Evolutionary conservation across 805 yeast species (phyloP).

Genomic region (Debaryomyces castellii): DNA sequence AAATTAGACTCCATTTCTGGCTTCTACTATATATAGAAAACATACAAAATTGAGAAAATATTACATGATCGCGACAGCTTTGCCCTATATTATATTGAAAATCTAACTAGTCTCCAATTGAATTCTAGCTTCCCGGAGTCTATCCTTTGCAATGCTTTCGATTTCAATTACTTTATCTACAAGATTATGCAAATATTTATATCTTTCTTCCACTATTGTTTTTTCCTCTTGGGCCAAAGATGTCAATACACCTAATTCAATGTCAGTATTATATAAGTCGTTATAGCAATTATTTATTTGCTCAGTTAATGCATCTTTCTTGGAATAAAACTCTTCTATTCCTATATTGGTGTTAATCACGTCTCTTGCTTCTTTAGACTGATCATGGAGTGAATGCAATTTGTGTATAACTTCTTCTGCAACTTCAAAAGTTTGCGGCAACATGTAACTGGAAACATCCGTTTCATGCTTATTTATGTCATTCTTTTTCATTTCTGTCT

Average conservation of each 20-base stretch:
- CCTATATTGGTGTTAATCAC: conserved; percentile 2
- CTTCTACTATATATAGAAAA: background rate
- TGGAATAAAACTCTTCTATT: background rate
- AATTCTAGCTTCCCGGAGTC: conserved; percentile 2
- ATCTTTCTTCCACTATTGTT: conserved; percentile 14
- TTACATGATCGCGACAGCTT: background rate
- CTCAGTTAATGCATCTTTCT: conserved; percentile 5
- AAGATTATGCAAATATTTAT: conserved; percentile 17
- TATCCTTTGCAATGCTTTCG: conserved; percentile 11
- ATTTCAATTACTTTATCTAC: conserved; percentile 21
- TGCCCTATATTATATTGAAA: background rate
- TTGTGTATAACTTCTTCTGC: conserved; percentile 15
- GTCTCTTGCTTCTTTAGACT: background rate
- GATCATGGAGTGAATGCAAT: conserved; percentile 15
- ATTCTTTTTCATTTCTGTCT: background rate
- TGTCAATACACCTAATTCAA: conserved; percentile 12
- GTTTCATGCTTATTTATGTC: background rate
- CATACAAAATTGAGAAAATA: background rate
- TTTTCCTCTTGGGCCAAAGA: conserved; percentile 17
- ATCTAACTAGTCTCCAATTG: background rate
- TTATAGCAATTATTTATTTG: conserved; percentile 8
- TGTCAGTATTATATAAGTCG: conserved; percentile 13
- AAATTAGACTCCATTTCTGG: conserved; percentile 32
- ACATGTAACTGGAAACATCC: background rate
- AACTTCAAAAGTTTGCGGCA: conserved; percentile 15